Evolutionary conservation across 495 filamentous ascomycete genomes (phyloP).

Genomic region (Evansstolkia leycettana): DNA sequence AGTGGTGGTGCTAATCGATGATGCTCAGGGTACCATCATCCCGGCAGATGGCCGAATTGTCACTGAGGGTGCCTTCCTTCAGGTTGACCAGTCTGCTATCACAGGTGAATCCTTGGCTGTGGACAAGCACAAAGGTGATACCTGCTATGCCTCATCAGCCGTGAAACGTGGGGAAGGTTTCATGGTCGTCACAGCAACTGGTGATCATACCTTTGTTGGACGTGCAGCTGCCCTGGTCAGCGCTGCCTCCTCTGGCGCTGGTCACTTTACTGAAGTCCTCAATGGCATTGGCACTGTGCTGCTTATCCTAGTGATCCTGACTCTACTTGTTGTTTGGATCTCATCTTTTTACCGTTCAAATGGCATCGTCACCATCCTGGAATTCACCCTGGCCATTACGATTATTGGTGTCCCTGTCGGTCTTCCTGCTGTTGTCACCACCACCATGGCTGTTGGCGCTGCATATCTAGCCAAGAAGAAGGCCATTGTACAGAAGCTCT

Average conservation of each 20-base stretch:
- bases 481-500: slow-evolving; percentile 89
- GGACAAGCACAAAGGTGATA: slow-evolving; percentile 69
- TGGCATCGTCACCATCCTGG: slow-evolving; percentile 58
- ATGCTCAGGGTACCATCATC: slow-evolving; percentile 63
- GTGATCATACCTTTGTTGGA: slow-evolving; percentile 82
- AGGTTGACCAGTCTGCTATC: slow-evolving; percentile 85
- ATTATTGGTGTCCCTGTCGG: slow-evolving; percentile 91
- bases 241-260: slow-evolving; percentile 53
- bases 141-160: slow-evolving; percentile 71
- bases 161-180: slow-evolving; percentile 84
- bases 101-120: slow-evolving; percentile 89
- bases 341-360: slow-evolving; percentile 79
- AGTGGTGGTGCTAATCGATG: slow-evolving; percentile 1
- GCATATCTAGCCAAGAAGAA: slow-evolving; percentile 82
- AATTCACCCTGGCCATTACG: slow-evolving; percentile 74
- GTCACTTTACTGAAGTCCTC: slow-evolving; percentile 84
- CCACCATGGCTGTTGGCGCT: slow-evolving; percentile 92
- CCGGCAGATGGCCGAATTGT: slow-evolving; percentile 80
- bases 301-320: slow-evolving; percentile 67
- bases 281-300: slow-evolving; percentile 67
- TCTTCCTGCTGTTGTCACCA: slow-evolving; percentile 90
- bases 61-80: slow-evolving; percentile 66
- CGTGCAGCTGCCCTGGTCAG: slow-evolving; percentile 77
- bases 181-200: slow-evolving; percentile 69
- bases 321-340: slow-evolving; percentile 73